phyloP scores from a whole-genome alignment of 2,329 filamentous ascomycete genomes.

The Fusarium newnesense region DNA sequence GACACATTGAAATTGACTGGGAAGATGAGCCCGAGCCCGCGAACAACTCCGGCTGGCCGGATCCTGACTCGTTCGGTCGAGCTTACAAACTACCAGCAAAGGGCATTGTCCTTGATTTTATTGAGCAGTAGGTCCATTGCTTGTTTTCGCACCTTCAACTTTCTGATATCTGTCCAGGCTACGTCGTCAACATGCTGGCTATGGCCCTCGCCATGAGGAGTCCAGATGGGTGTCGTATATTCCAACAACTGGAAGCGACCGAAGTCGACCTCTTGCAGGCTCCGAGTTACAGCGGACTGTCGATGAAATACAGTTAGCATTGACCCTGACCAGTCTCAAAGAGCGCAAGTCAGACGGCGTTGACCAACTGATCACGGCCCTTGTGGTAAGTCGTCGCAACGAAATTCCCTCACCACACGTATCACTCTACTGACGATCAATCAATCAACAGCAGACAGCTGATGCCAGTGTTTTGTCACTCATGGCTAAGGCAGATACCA shows the following conservation, averaged over 20 bases:
- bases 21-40: constrained; percentile 67
- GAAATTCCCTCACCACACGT: not conserved
- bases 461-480: constrained; percentile 57
- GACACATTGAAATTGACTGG: constrained; percentile 75
- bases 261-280: constrained; percentile 40
- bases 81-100: constrained; percentile 71
- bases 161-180: constrained; percentile 46
- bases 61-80: constrained; percentile 70
- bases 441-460: constrained; percentile 53
- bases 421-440: constrained; percentile 26
- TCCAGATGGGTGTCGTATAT: constrained; percentile 46
- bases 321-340: constrained; percentile 70
- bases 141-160: not conserved
- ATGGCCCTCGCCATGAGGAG: constrained; percentile 47
- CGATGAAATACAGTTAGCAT: constrained; percentile 72
- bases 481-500: constrained; percentile 60
- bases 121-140: constrained; percentile 65
- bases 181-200: constrained; percentile 53
- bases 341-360: constrained; percentile 61
- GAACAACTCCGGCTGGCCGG: constrained; percentile 66
- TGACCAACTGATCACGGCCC: constrained; percentile 65
- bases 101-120: constrained; percentile 77
- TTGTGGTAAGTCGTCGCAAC: constrained; percentile 65
- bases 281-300: constrained; percentile 58
- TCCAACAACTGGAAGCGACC: constrained; percentile 37